Percentiles rank a stretch among this genome's conserved stretches.
These are phyloP conservation scores for Cercophora samala DNA, from an alignment of 495 filamentous ascomycete genomes.

Conservation along the genomic window DNA sequence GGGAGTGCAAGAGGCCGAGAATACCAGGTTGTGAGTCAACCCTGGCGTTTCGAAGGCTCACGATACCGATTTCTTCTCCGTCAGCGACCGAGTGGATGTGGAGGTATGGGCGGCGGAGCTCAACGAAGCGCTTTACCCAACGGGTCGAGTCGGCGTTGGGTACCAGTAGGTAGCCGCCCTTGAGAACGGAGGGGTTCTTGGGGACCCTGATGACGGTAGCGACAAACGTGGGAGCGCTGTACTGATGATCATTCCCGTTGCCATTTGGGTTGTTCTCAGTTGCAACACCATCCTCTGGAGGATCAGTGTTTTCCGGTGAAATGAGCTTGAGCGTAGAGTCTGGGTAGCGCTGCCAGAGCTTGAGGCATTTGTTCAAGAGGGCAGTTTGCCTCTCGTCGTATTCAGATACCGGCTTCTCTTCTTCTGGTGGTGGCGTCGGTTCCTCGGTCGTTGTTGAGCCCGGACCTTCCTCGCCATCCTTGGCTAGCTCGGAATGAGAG, in stretches of 20 bases:
- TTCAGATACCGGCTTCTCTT: constrained; percentile 36
- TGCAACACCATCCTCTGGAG: constrained; percentile 63
- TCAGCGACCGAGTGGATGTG: constrained; percentile 80
- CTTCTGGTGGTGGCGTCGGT: constrained; percentile 37
- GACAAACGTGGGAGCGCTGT: constrained; percentile 52
- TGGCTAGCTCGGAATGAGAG: not conserved
- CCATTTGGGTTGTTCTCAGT: not conserved
- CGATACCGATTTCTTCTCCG: constrained; percentile 84
- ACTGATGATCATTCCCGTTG: constrained; percentile 12
- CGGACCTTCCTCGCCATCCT: constrained; percentile 10
- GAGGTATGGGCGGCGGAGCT: constrained; percentile 87
- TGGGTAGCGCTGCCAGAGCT: constrained; percentile 73
- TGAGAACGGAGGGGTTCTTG: constrained; percentile 72
- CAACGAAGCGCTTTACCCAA: constrained; percentile 90
- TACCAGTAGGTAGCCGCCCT: constrained; percentile 78
- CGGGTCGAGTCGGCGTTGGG: constrained; percentile 68
- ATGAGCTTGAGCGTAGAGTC: constrained; percentile 72
- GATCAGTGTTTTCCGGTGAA: constrained; percentile 69
- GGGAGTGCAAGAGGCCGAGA: constrained; percentile 62
- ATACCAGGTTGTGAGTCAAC: constrained; percentile 88
- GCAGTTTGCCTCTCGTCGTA: constrained; percentile 52
- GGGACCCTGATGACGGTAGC: constrained; percentile 66
- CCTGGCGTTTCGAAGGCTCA: constrained; percentile 77
- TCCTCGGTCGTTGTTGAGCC: constrained; percentile 6
- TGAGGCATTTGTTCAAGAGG: constrained; percentile 67